Conservation (phyloP, 345 rosid species). For the Schrenkiella parvula region DNA sequence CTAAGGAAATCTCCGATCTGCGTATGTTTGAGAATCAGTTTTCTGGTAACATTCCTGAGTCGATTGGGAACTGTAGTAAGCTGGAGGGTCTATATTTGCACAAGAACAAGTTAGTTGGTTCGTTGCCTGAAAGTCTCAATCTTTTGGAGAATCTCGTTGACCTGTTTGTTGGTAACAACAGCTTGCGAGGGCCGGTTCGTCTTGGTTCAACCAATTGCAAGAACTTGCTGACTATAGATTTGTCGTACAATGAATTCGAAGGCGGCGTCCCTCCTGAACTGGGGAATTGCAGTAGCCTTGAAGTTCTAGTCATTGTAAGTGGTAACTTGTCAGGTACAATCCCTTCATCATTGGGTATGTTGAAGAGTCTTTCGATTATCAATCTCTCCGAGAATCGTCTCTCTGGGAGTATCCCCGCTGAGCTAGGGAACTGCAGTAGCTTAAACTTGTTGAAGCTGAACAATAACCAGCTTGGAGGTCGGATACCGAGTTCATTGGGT, state of each 20-base stretch:
- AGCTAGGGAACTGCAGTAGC: conserved; percentile 67
- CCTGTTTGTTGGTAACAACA: conserved; percentile 41
- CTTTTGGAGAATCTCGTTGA: conserved; percentile 49
- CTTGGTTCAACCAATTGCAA: conserved; percentile 43
- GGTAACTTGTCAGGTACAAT: conserved; percentile 55
- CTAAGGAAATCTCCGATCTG: conserved; percentile 37
- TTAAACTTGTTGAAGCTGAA: conserved; percentile 40
- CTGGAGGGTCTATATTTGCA: conserved; percentile 44
- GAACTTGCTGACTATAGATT: conserved; percentile 44
- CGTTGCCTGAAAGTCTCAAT: conserved; percentile 53
- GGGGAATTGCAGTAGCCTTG: conserved; percentile 55
- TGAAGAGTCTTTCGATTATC: conserved; percentile 40
- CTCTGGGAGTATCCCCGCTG: conserved; percentile 63
- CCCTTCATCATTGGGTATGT: conserved; percentile 63
- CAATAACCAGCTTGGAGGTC: conserved; percentile 61
- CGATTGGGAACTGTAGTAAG: conserved; percentile 55
- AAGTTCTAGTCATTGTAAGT: conserved; percentile 34
- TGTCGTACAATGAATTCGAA: conserved; percentile 56
- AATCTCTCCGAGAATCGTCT: conserved; percentile 64
- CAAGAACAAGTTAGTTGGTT: conserved; percentile 48
- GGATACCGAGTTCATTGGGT: conserved; percentile 58
- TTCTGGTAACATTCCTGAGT: conserved; percentile 62
- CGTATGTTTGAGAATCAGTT: conserved; percentile 43
- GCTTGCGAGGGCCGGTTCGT: conserved; percentile 47
- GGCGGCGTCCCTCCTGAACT: conserved; percentile 59